Base-by-base conservation (phyloP, 331 rosid species). In the Arachis monticola region DNA sequence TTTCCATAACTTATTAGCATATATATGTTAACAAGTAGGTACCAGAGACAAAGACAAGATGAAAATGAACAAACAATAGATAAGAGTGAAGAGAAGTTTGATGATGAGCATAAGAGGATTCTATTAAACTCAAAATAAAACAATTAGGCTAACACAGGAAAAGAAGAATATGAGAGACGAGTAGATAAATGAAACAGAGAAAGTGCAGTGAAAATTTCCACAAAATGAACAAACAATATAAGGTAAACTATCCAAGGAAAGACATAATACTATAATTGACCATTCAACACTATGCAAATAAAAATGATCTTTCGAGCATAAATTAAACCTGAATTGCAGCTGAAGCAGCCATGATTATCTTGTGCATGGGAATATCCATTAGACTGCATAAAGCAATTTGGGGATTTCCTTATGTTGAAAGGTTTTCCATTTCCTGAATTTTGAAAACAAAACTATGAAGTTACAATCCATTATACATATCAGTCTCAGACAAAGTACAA, bases 241-340 rank as follows among this genome's bases (percentile, higher is more conserved):
- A 22, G 27, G 27, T 22, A 22, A 22, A 22, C 27, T 22, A 22
- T 22, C 27, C 27, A 22, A 22, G 27, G 27, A 22, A 1, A 22
- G 27, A 22, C 27, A 22, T 22, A 22, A 22, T 22, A 73, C 38
- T 64, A 11, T 8, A 70, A 66, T 56, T 10, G 7, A 9, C 55
- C 17, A 75, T 77, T 31, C n/a, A 75, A 13, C 58, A 53, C 13
- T 69, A 27, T 41, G 60, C 27, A 63, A 69, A 71, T 42, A 6
- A 22, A 74, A 63, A 64, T 48, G 30, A 59, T 60, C 31, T 10
- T 40, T 58, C 14, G 55, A 72, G 69, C 65, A 71, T 41, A 82
- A 41, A 73, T 12, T 79, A 64, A 47, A 93, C 98, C 97, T 87
- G 95, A 70, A 68, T 79, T 75, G 82, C 91, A 93, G 79, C 80